These are phyloP conservation scores for Sporisorium reilianum DNA, from an alignment of 1,284 basidiomycete species.

Conservation along the genomic window DNA sequence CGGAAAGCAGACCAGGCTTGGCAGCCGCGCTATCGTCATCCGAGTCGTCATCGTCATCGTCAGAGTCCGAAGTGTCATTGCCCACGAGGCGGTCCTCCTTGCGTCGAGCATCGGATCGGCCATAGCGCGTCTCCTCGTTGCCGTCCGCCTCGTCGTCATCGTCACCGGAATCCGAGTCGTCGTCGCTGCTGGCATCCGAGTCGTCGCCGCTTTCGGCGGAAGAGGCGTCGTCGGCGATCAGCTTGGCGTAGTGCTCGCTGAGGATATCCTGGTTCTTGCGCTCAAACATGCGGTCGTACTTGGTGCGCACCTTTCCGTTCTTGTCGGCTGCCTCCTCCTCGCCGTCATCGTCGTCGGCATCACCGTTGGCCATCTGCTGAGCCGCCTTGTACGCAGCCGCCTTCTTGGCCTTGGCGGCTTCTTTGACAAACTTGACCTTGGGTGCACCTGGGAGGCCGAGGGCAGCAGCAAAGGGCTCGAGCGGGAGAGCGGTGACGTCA, in stretches of 20 bases:
- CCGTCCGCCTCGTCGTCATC: slow-evolving; percentile 15
- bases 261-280: slow-evolving; percentile 94
- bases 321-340: slow-evolving; percentile 58
- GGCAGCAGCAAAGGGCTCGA: slow-evolving; percentile 86
- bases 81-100: slow-evolving; percentile 43
- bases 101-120: slow-evolving; percentile 18
- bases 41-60: slow-evolving; percentile 35
- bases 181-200: slow-evolving; percentile 20
- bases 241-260: slow-evolving; percentile 88
- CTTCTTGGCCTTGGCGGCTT: slow-evolving; percentile 80
- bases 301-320: slow-evolving; percentile 74
- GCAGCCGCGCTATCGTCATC: slow-evolving; percentile 34
- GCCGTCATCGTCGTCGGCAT: slow-evolving; percentile 66
- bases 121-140: slow-evolving; percentile 44
- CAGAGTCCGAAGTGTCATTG: slow-evolving; percentile 62
- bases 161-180: slow-evolving; percentile 19
- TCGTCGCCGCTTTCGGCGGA: slow-evolving; percentile 26
- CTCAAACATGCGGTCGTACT: slow-evolving; percentile 98
- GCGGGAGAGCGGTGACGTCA: slow-evolving; percentile 84
- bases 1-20: slow-evolving; percentile 7
- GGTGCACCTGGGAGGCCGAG: slow-evolving; percentile 94
- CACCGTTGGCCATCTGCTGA: slow-evolving; percentile 28
- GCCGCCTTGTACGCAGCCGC: slow-evolving; percentile 72
- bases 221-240: slow-evolving; percentile 75
- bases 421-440: slow-evolving; percentile 89